A percentile compares a stretch with the other conserved stretches of the same genome.
phyloP scores from a whole-genome alignment of 2,329 filamentous ascomycete genomes.

The Cercospora canescens region DNA sequence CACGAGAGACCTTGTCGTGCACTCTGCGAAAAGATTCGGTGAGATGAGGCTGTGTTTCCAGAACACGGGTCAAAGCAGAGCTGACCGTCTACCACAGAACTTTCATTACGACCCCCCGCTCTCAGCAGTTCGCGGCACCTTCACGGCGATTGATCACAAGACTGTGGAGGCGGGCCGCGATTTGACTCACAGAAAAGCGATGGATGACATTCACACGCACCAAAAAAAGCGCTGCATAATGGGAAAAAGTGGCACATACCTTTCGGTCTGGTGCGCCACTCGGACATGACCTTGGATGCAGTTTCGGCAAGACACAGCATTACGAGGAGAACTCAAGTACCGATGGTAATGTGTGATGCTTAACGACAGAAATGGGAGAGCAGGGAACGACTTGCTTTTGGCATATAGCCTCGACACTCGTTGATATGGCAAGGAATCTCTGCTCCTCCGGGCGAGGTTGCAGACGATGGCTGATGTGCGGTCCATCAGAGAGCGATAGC shows the following conservation, averaged over 20 bases:
- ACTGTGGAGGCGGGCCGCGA: neutral
- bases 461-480: neutral
- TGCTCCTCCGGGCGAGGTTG: neutral
- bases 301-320: neutral
- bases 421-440: neutral
- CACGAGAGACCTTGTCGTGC: neutral
- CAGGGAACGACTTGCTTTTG: constrained; percentile 2
- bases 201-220: neutral
- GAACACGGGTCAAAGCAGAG: neutral
- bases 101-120: neutral
- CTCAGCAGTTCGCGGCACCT: neutral
- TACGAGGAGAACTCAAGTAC: neutral
- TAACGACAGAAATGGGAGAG: constrained; percentile 13
- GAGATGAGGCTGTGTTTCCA: neutral
- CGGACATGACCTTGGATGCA: constrained; percentile 6
- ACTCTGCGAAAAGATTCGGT: neutral
- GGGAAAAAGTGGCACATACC: neutral
- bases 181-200: neutral
- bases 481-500: neutral
- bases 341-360: constrained; percentile 27
- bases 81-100: neutral
- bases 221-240: neutral
- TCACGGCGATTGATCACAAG: neutral
- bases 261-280: neutral
- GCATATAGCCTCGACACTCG: constrained; percentile 8